A percentile compares a stretch with the other conserved stretches of the same genome.
These are phyloP conservation scores for Alternaria arborescens DNA, from an alignment of 2,329 filamentous ascomycete genomes.

Conservation along the genomic window DNA sequence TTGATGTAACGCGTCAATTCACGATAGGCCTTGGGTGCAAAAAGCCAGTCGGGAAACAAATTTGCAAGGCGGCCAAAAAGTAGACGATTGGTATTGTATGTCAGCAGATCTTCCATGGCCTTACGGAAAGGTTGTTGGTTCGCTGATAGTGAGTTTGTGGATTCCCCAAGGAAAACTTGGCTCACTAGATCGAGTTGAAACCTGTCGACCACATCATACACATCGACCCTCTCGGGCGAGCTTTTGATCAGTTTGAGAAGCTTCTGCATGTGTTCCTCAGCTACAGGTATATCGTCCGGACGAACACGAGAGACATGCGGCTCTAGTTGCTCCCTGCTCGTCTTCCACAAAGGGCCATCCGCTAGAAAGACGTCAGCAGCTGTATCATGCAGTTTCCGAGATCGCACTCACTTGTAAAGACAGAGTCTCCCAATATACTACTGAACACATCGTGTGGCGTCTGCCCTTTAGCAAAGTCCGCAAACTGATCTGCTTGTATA, in stretches of 20 bases:
- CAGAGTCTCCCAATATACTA: constrained; percentile 14
- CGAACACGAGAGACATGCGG: constrained; percentile 13
- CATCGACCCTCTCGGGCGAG: constrained; percentile 2
- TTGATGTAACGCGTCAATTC: constrained; percentile 8
- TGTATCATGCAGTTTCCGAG: not conserved
- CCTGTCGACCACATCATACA: constrained; percentile 13
- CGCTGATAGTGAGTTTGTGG: constrained; percentile 9
- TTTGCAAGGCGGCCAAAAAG: constrained; percentile 13
- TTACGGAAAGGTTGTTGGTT: constrained; percentile 15
- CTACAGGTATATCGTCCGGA: constrained; percentile 8
- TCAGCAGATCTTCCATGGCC: constrained; percentile 13
- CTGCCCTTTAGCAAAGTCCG: constrained; percentile 12
- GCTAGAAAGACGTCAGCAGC: not conserved
- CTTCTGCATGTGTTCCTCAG: constrained; percentile 10
- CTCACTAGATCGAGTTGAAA: constrained; percentile 12
- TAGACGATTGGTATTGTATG: constrained; percentile 11
- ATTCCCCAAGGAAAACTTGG: constrained; percentile 12
- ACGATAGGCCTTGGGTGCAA: constrained; percentile 5
- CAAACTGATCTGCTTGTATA: constrained; percentile 15
- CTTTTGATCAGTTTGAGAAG: constrained; percentile 2
- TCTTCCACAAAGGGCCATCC: constrained; percentile 14
- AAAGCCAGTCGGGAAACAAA: constrained; percentile 12
- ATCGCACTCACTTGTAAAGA: constrained; percentile 13
- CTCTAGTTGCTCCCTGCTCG: constrained; percentile 10
- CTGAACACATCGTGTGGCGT: constrained; percentile 18